These are phyloP conservation scores for Lathyrus sativus DNA, from an alignment of 306 rosid species.

Conservation along the genomic window DNA sequence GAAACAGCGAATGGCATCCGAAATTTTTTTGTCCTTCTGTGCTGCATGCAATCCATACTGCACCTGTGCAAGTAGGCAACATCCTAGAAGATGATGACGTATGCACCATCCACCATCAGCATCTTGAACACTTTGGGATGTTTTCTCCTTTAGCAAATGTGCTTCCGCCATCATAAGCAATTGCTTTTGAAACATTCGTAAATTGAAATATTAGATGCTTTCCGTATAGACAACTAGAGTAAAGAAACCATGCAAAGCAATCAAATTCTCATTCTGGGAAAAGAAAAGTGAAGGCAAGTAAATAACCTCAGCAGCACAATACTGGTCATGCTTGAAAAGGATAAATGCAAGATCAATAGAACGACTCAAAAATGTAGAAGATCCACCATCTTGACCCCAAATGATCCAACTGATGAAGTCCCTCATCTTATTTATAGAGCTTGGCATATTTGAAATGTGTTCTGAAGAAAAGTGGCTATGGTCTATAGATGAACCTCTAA, in stretches of 20 bases:
- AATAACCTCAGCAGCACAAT: constrained; percentile 80
- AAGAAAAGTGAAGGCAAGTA: constrained; percentile 33
- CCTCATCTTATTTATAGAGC: constrained; percentile 49
- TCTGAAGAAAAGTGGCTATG: constrained; percentile 44
- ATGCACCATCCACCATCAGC: constrained; percentile 84
- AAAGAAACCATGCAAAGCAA: constrained; percentile 9
- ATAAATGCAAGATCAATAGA: constrained; percentile 77
- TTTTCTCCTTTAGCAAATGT: constrained; percentile 77
- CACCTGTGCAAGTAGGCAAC: constrained; percentile 86
- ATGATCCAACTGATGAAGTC: constrained; percentile 82
- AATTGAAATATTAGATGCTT: constrained; percentile 36
- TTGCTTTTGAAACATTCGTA: constrained; percentile 51
- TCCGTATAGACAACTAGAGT: constrained; percentile 34
- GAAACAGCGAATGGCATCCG: constrained; percentile 86
- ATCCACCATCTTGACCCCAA: constrained; percentile 69
- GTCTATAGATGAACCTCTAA: constrained; percentile 53
- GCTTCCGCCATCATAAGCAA: constrained; percentile 74
- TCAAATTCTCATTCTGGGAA: constrained; percentile 2
- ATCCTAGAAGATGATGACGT: constrained; percentile 89
- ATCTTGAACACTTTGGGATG: constrained; percentile 78
- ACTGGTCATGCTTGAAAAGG: constrained; percentile 84
- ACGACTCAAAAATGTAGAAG: constrained; percentile 67
- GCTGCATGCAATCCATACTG: constrained; percentile 65
- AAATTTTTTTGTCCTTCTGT: constrained; percentile 71
- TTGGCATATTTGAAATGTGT: constrained; percentile 52